These are phyloP conservation scores for Isabelozyma rhagii DNA, from an alignment of 805 yeast genomes.

Conservation along the genomic window DNA sequence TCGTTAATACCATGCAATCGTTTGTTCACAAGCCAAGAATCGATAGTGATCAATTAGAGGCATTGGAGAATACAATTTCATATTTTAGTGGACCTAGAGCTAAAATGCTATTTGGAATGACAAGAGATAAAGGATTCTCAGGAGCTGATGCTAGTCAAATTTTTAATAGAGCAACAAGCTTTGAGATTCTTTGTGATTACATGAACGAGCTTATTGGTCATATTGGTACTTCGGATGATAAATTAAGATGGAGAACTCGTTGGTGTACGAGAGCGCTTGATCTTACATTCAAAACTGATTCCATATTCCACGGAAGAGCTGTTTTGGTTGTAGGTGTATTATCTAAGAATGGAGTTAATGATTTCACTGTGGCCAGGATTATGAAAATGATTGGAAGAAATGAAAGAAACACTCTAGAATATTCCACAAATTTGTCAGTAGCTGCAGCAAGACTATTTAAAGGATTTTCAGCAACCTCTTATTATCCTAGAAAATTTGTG, in stretches of 20 bases:
- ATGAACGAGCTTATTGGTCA: constrained; percentile 51
- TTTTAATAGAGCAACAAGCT: constrained; percentile 40
- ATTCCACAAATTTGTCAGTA: constrained; percentile 37
- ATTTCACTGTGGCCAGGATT: constrained; percentile 39
- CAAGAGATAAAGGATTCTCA: constrained; percentile 46
- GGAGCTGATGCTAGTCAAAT: constrained; percentile 32
- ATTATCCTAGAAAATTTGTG: constrained; percentile 45
- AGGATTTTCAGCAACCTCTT: constrained; percentile 46
- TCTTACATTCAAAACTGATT: constrained; percentile 53
- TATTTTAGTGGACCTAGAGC: constrained; percentile 60
- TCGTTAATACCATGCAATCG: constrained; percentile 68
- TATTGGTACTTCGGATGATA: constrained; percentile 45
- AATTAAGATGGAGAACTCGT: constrained; percentile 56
- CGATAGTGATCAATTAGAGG: constrained; percentile 30
- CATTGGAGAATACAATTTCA: constrained; percentile 46
- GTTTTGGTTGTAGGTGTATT: constrained; percentile 67
- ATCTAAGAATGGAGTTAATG: constrained; percentile 60
- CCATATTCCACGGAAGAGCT: constrained; percentile 66
- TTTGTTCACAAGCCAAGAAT: constrained; percentile 56
- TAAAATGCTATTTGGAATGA: constrained; percentile 66
- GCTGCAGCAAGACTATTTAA: constrained; percentile 46
- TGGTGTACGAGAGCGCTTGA: constrained; percentile 67
- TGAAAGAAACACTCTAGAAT: constrained; percentile 22
- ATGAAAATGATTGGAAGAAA: constrained; percentile 23
- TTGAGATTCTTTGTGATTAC: constrained; percentile 58